phyloP scores from a whole-genome alignment of 140 eudicot genomes.

The Senecio squalidus region DNA sequence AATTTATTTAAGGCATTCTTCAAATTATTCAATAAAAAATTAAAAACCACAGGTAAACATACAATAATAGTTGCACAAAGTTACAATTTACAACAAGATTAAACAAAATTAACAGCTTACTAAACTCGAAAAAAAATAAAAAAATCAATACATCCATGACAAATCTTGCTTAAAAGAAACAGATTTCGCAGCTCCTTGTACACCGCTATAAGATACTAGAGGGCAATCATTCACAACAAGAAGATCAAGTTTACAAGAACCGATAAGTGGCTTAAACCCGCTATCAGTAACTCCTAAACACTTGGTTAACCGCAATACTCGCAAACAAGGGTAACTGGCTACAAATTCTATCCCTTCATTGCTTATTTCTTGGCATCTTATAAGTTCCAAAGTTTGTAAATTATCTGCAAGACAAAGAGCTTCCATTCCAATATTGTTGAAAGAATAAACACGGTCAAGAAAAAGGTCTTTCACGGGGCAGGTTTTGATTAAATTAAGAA shows the following conservation, averaged over 20 bases:
- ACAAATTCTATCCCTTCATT: constrained; percentile 63
- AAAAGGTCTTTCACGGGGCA: constrained; percentile 63
- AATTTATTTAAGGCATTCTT: not conserved
- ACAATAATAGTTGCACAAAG: not conserved
- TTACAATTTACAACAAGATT: not conserved
- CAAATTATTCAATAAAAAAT: not conserved
- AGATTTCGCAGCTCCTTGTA: constrained; percentile 58
- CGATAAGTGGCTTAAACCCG: constrained; percentile 50
- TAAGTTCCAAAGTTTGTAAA: constrained; percentile 65
- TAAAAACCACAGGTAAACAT: not conserved
- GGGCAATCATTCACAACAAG: constrained; percentile 75
- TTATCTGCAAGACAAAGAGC: constrained; percentile 50
- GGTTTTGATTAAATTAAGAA: constrained; percentile 34
- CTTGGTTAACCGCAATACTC: constrained; percentile 49
- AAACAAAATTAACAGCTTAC: not conserved
- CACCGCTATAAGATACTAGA: constrained; percentile 57
- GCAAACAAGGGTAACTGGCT: constrained; percentile 30
- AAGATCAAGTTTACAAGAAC: constrained; percentile 38
- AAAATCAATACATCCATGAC: constrained; percentile 62
- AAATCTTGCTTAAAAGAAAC: constrained; percentile 65
- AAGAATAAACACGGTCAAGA: constrained; percentile 56
- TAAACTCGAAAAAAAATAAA: not conserved
- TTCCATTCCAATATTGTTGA: constrained; percentile 67
- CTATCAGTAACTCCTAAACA: constrained; percentile 73
- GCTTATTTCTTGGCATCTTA: constrained; percentile 67